Percentiles rank a stretch among this genome's conserved stretches.
These are phyloP conservation scores for Galerina sulciceps DNA, from an alignment of 768 basidiomycete genomes.

Conservation along the genomic window DNA sequence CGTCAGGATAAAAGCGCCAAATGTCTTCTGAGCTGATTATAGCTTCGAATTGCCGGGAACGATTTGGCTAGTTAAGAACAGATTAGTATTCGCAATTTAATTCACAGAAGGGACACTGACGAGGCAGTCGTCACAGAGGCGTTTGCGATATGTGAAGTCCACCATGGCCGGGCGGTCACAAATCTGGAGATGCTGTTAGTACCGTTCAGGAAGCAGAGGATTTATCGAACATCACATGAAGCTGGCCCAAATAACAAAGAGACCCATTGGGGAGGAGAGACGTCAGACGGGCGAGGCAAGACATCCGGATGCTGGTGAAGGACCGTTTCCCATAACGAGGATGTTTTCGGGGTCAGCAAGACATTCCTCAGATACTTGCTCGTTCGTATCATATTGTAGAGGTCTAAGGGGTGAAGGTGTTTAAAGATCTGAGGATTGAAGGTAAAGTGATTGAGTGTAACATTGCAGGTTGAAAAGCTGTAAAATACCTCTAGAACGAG, in stretches of 20 bases:
- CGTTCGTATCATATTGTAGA: conserved; percentile 5
- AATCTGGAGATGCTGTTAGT: not conserved
- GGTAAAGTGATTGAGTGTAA: no score
- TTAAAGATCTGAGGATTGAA: not conserved
- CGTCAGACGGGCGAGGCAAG: not conserved
- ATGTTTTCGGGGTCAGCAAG: not conserved
- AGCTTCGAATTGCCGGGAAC: not conserved
- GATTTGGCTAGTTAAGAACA: not conserved
- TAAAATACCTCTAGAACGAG: not conserved
- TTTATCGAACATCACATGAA: not conserved
- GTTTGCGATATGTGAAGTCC: conserved; percentile 5
- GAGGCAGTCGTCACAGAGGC: not conserved
- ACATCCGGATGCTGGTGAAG: conserved; percentile 3
- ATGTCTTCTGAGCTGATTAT: not conserved
- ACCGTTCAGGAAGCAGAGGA: not conserved
- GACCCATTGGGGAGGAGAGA: conserved; percentile 13
- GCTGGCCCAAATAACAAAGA: conserved; percentile 12
- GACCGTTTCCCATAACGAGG: not conserved
- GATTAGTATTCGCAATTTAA: not conserved
- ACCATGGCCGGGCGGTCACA: conserved; percentile 2
- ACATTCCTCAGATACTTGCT: not conserved
- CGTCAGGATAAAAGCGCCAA: not conserved
- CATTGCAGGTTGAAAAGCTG: not conserved
- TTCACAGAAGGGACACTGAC: not conserved
- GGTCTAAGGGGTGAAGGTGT: conserved; percentile 1